Evolutionary conservation across 768 basidiomycete species (phyloP).

Genomic region (Serendipita sp.): DNA sequence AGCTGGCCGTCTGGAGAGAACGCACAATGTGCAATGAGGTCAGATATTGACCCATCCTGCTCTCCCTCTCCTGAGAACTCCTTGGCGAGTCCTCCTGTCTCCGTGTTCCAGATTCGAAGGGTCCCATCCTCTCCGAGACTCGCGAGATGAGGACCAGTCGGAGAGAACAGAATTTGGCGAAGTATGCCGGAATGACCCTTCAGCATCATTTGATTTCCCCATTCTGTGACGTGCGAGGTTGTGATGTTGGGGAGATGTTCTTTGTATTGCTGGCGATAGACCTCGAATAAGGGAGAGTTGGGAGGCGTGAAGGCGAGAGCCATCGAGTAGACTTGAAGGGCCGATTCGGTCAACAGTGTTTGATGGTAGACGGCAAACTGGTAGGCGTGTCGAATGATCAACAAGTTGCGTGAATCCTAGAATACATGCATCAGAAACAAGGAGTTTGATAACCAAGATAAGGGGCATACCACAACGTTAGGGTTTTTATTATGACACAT

Average conservation of each 20-base stretch:
- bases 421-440: too few relatives aligned
- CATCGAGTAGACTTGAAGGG: not conserved
- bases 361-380: not conserved
- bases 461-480: too few relatives aligned
- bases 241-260: not conserved
- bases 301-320: not conserved
- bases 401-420: too few relatives aligned
- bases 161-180: not conserved
- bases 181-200: not conserved
- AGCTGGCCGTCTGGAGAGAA: too few relatives aligned
- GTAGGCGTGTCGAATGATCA: not conserved
- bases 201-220: not conserved
- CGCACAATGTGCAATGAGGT: too few relatives aligned
- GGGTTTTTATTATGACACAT: too few relatives aligned
- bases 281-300: not conserved
- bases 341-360: not conserved
- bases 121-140: not conserved
- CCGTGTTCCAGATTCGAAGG: not conserved
- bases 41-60: too few relatives aligned
- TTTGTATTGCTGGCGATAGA: not conserved
- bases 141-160: not conserved
- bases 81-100: not conserved
- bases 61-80: too few relatives aligned
- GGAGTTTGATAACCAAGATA: too few relatives aligned
- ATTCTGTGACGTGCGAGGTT: not conserved